Percentiles rank a stretch among this genome's conserved stretches.
phyloP scores from a whole-genome alignment of 306 rosid species.

The Senna siamea region DNA sequence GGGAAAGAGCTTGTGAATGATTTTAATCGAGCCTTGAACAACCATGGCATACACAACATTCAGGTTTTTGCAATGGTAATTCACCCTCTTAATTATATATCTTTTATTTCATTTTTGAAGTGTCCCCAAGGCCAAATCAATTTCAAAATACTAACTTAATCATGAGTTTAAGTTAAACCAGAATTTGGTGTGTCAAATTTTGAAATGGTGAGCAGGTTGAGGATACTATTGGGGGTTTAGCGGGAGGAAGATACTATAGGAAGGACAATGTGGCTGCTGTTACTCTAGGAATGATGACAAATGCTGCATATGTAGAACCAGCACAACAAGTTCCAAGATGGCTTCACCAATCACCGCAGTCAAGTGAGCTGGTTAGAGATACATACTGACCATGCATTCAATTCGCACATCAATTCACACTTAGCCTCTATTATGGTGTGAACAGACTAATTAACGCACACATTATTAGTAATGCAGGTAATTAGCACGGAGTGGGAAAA shows the following conservation, averaged over 20 bases:
- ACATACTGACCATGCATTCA: not conserved
- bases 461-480: slow-evolving; percentile 51
- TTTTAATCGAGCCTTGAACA: slow-evolving; percentile 54
- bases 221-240: slow-evolving; percentile 69
- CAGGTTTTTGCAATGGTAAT: slow-evolving; percentile 57
- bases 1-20: slow-evolving; percentile 53
- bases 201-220: too few species aligned
- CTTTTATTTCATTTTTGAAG: too few species aligned
- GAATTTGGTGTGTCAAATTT: too few species aligned
- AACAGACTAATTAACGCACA: slow-evolving; percentile 16
- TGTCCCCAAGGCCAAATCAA: too few species aligned
- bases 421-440: too few species aligned
- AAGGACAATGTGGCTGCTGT: slow-evolving; percentile 65
- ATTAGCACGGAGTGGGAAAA: slow-evolving; percentile 72
- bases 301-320: slow-evolving; percentile 70
- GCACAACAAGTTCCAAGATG: slow-evolving; percentile 44
- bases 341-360: slow-evolving; percentile 46
- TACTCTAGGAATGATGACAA: slow-evolving; percentile 63
- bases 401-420: too few species aligned
- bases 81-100: not conserved
- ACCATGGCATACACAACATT: slow-evolving; percentile 57
- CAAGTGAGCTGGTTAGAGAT: slow-evolving; percentile 53
- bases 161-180: too few species aligned
- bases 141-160: too few species aligned
- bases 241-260: slow-evolving; percentile 74